Conservation (phyloP, 805 yeast species). For the Tetrapisispora fleetii region DNA sequence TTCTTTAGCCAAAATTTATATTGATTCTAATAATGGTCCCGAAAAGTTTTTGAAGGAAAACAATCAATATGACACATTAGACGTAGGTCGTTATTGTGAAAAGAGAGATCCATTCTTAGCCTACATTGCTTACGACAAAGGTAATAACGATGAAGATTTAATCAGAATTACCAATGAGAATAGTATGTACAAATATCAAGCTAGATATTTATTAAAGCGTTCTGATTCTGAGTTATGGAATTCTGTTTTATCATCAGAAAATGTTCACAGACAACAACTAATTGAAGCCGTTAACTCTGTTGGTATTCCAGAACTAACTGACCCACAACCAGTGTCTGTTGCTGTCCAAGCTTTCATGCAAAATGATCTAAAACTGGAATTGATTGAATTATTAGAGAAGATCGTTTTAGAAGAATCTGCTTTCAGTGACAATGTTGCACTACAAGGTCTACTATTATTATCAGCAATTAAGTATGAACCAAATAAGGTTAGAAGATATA, state of each 20-base stretch:
- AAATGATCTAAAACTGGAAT: constrained; percentile 83
- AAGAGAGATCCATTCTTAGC: constrained; percentile 98
- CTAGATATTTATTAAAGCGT: constrained; percentile 83
- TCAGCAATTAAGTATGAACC: constrained; percentile 96
- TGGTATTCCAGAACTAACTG: constrained; percentile 88
- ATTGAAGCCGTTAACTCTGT: constrained; percentile 92
- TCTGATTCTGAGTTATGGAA: constrained; percentile 83
- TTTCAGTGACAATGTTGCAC: constrained; percentile 86
- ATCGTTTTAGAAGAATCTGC: constrained; percentile 96
- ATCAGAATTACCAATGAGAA: constrained; percentile 91
- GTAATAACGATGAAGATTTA: constrained; percentile 82
- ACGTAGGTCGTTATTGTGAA: constrained; percentile 97
- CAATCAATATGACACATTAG: constrained; percentile 78
- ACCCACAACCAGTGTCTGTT: constrained; percentile 87
- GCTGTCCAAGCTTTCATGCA: constrained; percentile 96
- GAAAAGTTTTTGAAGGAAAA: constrained; percentile 94
- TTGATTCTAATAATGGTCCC: constrained; percentile 95
- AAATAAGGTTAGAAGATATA: constrained; percentile 68
- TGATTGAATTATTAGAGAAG: constrained; percentile 90
- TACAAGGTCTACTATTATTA: constrained; percentile 84
- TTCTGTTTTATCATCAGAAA: constrained; percentile 63
- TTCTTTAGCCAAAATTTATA: constrained; percentile 93
- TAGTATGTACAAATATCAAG: constrained; percentile 97
- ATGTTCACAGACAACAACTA: constrained; percentile 80
- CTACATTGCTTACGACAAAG: constrained; percentile 94